Base-by-base conservation (phyloP, 2,329 filamentous ascomycete species). In the Epichloe festucae region DNA sequence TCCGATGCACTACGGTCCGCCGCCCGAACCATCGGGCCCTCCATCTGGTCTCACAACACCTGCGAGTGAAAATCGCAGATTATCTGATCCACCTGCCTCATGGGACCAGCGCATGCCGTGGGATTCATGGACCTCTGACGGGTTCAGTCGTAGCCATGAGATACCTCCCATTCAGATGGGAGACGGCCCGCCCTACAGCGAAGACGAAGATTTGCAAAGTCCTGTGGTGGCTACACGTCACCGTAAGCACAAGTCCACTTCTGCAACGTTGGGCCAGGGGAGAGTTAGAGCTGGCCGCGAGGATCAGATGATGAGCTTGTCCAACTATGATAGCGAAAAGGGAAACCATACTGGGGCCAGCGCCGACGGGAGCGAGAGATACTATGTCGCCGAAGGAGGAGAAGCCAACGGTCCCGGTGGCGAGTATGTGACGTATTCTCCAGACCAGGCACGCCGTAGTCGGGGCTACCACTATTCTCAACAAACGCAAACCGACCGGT, bases 131-230 rank as follows among this genome's bases (percentile, higher is more conserved):
- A 63, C 68, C 52, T 57, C 75, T 61, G 68, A 77, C 58, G 67
- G 75, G 36, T 76, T 79, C 55, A 77, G 74, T 57, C 83, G 77
- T 50, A 80, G 76, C 23, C 78, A 87, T 58, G 85, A 90, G 61
- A 74, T 94, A 15, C 84, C 88, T 10, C 85, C 87, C 19, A 89
- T 93, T 63, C 81, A 88, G 47, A 91, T 93, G 60, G 87, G 81
- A 4, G 89, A 93, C 63, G 90, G 90, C 0, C 90, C 90, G 21
- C 91, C 90, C 2, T 97, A 89, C 72, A 95, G 89, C 67, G 90
- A 96, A 69, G 90, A 97, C 62, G 89, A 97, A 60, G 93, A 97
- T 67, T 76, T 96, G 43, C 88, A 93, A 62, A 95, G 89, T 63
- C 90, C 90, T 0, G 87, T 95, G 17, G 88, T 90, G 14, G 88